phyloP scores from a whole-genome alignment of 495 filamentous ascomycete species.

The Bathelium albidoporum region DNA sequence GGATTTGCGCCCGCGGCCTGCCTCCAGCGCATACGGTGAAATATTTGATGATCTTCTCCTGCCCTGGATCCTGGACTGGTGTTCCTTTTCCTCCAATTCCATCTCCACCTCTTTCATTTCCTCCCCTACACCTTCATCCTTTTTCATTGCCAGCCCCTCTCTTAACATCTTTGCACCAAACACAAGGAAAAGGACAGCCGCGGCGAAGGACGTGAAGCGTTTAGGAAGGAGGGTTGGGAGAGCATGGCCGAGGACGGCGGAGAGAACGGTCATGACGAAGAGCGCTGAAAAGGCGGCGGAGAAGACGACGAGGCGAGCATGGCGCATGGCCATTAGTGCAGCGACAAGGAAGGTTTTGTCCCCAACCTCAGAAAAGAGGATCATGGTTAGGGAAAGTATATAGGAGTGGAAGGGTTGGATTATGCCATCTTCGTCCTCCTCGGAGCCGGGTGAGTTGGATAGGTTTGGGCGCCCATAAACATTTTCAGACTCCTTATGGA shows the following conservation, averaged over 20 bases:
- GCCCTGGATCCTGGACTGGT: constrained; percentile 39
- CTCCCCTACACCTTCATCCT: constrained; percentile 77
- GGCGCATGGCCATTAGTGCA: constrained; percentile 97
- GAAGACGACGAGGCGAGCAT: constrained; percentile 87
- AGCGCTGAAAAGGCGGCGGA: constrained; percentile 85
- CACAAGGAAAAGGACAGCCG: constrained; percentile 73
- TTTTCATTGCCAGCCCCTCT: constrained; percentile 80
- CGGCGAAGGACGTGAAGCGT: constrained; percentile 74
- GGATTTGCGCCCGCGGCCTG: constrained; percentile 46
- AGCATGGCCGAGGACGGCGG: constrained; percentile 86
- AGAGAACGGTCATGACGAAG: constrained; percentile 91
- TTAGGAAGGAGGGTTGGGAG: constrained; percentile 88
- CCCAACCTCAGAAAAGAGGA: constrained; percentile 91
- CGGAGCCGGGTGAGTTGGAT: constrained; percentile 21
- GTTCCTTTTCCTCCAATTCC: constrained; percentile 91
- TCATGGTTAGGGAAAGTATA: constrained; percentile 89
- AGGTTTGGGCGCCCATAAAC: background rate
- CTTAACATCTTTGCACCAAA: constrained; percentile 79
- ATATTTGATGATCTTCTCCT: constrained; percentile 42
- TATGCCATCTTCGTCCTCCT: constrained; percentile 48
- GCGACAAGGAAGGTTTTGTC: constrained; percentile 98
- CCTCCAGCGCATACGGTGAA: constrained; percentile 55
- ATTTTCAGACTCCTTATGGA: background rate
- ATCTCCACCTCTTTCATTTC: constrained; percentile 96
- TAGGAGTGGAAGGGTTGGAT: constrained; percentile 86